Evolutionary conservation across 495 filamentous ascomycete genomes (phyloP), one percentile per base, ranked within the genome.

Genomic region (Aspergillus steynii): DNA sequence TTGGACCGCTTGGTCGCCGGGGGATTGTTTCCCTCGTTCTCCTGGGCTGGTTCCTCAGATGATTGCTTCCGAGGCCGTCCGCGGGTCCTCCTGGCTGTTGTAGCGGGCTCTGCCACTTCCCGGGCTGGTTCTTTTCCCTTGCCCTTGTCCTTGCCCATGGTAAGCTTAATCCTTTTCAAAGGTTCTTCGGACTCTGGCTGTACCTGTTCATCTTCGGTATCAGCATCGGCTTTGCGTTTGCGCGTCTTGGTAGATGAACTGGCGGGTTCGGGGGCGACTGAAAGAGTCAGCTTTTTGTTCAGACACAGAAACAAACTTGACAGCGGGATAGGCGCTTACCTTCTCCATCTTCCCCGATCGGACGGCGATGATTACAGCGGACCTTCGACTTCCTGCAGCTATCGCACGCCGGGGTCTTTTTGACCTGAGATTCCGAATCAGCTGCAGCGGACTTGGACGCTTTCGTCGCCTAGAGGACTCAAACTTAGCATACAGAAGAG

Each of bases 311-410:
- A 55, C 5, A 27, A 46, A 3, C 12, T 42, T 1, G 5, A 1
- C 9, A 1, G 3, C 20, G 29, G 31, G 7, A 56, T 8, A 51
- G 4, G 25, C 20, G 20, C 37, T 55, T 8, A 31, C 10, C 14
- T 15, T 48, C 20, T 1, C 55, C 29, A 10, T 53, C 37, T 14
- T 50, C 25, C 5, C 31, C 8, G 12, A 68, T 25, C 4, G 27
- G 12, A 4, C 26, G 49, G 29, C 66, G 66, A 57, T 68, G 66
- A 27, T n/a, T 49, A 47, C 66, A 68, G 7, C 63, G 57, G 32
- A 61, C 56, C 55, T 68, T 68, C 46, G 42, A 28, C 47, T 31
- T 34, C 34, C 56, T 59, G 50, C 66, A 68, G n/a, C 20, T 50
- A 8, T 1, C 15, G 49, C 66, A 68, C 7, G 60, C 66, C 14